Base-by-base conservation (phyloP, 73 alveolate genomes). In the Stentor coeruleus region DNA sequence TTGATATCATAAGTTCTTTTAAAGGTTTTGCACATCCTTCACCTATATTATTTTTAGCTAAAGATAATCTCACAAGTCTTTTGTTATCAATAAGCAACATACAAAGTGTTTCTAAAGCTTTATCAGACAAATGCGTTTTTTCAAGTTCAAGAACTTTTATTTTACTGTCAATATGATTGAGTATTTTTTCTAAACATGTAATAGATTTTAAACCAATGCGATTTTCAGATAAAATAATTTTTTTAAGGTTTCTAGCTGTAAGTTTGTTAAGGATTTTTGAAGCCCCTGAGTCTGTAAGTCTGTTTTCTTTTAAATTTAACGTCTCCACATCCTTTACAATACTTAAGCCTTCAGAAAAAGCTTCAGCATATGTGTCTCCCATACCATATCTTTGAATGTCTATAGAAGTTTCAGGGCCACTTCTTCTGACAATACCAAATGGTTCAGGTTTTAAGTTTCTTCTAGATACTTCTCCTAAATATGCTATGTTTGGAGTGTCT, bases 101-200 rank as follows among this genome's bases (percentile, higher is more conserved):
- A 72, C 85, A 75, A 77, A 91, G 58, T 40, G 83, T 72, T 76
- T 86, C 82, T 1, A 86, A 82, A 1, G 88, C 95, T n/a, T 33
- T 39, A 81, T 93, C 97, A 55, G 95, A 96, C 42, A 88, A 58
- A 41, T 91, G 85, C 77, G 87, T 93, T 60, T 86, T 86, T 42
- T 91, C 90, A 60, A 93, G 80, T 81, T 93, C 91, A 42, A 93
- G 74, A 58, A 87, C 57, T 59, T 85, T 60, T 3, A 66, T 20
- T 35, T 58, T 36, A 14, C 74, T 59, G 37, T 38, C 39, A 11
- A 76, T 81, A 28, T 74, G 38, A 3, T 57, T 74, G 11, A 39
- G 35, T 38, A 57, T 31, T 39, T 58, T 73, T 1, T 49, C 35
- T 3, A 82, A 36, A 15, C 75, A 42, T 38, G 20, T 30, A 30